phyloP scores from a whole-genome alignment of 1,284 basidiomycete genomes.

The Ustilago lituana region DNA sequence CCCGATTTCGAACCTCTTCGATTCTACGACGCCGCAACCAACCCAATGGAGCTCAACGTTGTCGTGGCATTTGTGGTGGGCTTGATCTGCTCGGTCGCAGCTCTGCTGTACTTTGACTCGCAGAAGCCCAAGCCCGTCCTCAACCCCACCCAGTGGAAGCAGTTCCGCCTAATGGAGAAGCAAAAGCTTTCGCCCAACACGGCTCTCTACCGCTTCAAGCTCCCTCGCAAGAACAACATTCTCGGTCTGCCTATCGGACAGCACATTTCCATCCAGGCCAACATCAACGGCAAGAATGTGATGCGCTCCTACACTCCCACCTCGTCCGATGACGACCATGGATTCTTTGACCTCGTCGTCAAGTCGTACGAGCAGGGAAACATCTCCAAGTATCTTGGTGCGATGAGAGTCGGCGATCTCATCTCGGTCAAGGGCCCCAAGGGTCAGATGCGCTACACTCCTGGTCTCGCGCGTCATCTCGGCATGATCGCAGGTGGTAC shows the following conservation, averaged over 20 bases:
- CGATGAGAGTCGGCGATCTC: conserved; percentile 75
- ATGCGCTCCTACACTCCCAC: conserved; percentile 94
- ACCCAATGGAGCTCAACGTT: conserved; percentile 61
- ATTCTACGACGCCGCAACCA: conserved; percentile 53
- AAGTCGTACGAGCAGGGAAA: conserved; percentile 98
- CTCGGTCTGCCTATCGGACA: conserved; percentile 95
- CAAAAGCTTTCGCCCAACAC: conserved; percentile 91
- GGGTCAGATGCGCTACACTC: conserved; percentile 75
- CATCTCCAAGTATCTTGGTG: conserved; percentile 82
- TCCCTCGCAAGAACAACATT: conserved; percentile 78
- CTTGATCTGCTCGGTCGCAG: conserved; percentile 44
- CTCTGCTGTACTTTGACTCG: conserved; percentile 55
- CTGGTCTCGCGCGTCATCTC: conserved; percentile 71
- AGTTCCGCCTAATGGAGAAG: conserved; percentile 84
- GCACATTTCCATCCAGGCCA: conserved; percentile 90
- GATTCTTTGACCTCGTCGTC: conserved; percentile 94
- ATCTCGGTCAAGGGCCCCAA: conserved; percentile 93
- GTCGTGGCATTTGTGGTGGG: conserved; percentile 60
- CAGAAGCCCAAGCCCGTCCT: conserved; percentile 73
- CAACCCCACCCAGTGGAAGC: conserved; percentile 79
- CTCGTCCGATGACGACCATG: conserved; percentile 87
- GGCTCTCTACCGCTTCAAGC: conserved; percentile 89
- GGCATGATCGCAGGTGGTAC: conserved; percentile 95
- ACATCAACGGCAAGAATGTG: conserved; percentile 88
- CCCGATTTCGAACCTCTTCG: conserved; percentile 42